Base-by-base conservation (phyloP, 2,329 filamentous ascomycete genomes). In the Trichoderma atrobrunneum region DNA sequence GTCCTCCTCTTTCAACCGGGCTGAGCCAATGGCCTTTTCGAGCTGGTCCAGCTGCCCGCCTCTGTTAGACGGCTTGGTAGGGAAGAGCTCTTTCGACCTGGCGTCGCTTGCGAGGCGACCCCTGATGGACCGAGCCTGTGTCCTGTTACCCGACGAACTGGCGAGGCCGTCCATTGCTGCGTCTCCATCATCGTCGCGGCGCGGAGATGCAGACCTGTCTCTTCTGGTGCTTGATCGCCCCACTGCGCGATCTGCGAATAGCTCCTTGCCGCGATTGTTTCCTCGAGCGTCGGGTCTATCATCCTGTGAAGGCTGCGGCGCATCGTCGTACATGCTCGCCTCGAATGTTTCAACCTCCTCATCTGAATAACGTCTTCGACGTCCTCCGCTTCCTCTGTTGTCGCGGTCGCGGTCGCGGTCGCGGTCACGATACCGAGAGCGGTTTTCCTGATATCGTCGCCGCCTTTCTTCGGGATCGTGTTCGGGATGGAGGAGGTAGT, bases 401-500 rank as follows among this genome's bases (percentile, higher is more conserved):
- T 73, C 32, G 30, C 32, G 73, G 24, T 73, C 32, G n/a, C 32
- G 73, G 24, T 73, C 32, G n/a, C 32, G 74, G 28, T 72, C 66
- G 24, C 60, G 69, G 30, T 91, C 89, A 74, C 90, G 89, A 78
- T 91, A 93, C 78, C 85, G 87, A 72, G 89, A 91, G 76, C 86
- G 87, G 73, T 86, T 85, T 72, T 84, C 80, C 54, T 88, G 86
- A 65, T 88, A 85, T 72, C 85, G 86, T 72, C 90, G 87, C 74
- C 90, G 85, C 67, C 89, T 88, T 82, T 93, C 94, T 76, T 91
- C 90, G 3, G 92, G 94, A 77, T 97, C 95, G 79, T 94, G 90
- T 76, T 97, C 93, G 1, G 95, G 95, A 77, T 98, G 93, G 77
- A 96, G 87, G 43, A 98, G 89, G 80, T 99, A 99, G 84, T 97